A percentile compares a stretch with the other conserved stretches of the same genome.
Evolutionary conservation across 208 protist genomes (phyloP).

Genomic region (Crithidia mellificae): DNA sequence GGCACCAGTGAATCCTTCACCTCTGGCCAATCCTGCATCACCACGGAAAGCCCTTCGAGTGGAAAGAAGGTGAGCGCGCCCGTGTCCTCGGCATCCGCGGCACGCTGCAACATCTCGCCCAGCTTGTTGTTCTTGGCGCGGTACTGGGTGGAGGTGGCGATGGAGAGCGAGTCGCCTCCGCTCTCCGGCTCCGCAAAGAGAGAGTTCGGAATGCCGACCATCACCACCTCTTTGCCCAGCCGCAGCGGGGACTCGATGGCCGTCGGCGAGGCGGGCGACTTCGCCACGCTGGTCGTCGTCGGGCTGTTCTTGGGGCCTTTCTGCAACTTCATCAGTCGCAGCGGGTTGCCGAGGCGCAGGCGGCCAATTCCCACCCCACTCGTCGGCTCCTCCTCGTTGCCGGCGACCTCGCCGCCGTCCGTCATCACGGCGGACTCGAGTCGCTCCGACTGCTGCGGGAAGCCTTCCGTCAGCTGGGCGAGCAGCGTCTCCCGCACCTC

Average conservation of each 20-base stretch:
- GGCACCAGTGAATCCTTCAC: slow-evolving; percentile 40
- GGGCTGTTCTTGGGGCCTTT: background rate
- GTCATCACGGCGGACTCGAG: background rate
- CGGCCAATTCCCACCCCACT: background rate
- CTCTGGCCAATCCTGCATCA: slow-evolving; percentile 39
- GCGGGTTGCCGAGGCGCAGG: slow-evolving; percentile 14
- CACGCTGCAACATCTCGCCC: slow-evolving; percentile 34
- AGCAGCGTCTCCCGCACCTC: slow-evolving; percentile 9
- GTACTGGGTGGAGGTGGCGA: slow-evolving; percentile 33
- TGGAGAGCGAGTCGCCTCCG: slow-evolving; percentile 27
- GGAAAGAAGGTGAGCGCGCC: slow-evolving; percentile 38
- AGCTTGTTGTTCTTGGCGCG: slow-evolving; percentile 28
- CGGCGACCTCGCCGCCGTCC: slow-evolving; percentile 1
- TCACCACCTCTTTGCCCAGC: slow-evolving; percentile 11
- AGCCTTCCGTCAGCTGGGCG: slow-evolving; percentile 15
- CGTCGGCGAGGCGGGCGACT: slow-evolving; percentile 6
- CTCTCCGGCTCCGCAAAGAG: slow-evolving; percentile 27
- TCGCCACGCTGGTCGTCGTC: background rate
- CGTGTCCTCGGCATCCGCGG: slow-evolving; percentile 20
- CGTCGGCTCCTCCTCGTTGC: background rate
- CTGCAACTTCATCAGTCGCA: slow-evolving; percentile 12
- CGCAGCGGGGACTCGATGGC: slow-evolving; percentile 7
- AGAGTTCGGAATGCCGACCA: slow-evolving; percentile 40
- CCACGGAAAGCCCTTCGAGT: slow-evolving; percentile 30
- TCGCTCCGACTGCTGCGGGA: slow-evolving; percentile 9